These are phyloP conservation scores for Naematelia aurantialba DNA, from an alignment of 768 basidiomycete species.

Conservation along the genomic window DNA sequence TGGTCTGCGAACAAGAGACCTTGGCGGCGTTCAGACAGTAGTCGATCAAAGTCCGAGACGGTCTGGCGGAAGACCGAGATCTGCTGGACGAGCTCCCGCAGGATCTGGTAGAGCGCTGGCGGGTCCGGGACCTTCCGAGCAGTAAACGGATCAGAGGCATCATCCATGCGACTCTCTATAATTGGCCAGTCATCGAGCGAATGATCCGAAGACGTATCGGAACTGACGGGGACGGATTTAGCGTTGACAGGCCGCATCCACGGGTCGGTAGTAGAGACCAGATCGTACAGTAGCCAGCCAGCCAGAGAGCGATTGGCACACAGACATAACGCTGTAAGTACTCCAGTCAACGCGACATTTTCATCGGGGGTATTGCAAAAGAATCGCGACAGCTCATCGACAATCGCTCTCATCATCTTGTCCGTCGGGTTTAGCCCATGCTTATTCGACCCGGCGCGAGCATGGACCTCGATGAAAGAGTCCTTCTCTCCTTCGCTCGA, in stretches of 20 bases:
- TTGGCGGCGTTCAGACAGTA: constrained; percentile 76
- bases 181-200: background rate
- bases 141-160: constrained; percentile 75
- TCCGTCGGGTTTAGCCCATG: constrained; percentile 69
- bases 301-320: constrained; percentile 80
- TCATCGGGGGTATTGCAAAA: constrained; percentile 79
- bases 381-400: constrained; percentile 71
- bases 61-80: constrained; percentile 72
- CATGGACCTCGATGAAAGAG: background rate
- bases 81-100: constrained; percentile 74
- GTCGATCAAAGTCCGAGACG: constrained; percentile 77
- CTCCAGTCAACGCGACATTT: constrained; percentile 83
- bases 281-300: constrained; percentile 75
- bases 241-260: background rate
- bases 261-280: background rate
- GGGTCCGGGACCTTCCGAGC: constrained; percentile 55
- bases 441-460: constrained; percentile 54
- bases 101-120: constrained; percentile 75
- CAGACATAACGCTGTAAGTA: constrained; percentile 72
- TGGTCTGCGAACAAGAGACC: constrained; percentile 90
- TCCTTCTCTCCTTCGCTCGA: constrained; percentile 8
- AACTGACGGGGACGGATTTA: background rate
- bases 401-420: constrained; percentile 65
- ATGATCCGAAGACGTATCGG: constrained; percentile 21
- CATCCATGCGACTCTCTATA: constrained; percentile 48